phyloP scores from a whole-genome alignment of 2,329 filamentous ascomycete species.

The Nannizziopsis barbatae region DNA sequence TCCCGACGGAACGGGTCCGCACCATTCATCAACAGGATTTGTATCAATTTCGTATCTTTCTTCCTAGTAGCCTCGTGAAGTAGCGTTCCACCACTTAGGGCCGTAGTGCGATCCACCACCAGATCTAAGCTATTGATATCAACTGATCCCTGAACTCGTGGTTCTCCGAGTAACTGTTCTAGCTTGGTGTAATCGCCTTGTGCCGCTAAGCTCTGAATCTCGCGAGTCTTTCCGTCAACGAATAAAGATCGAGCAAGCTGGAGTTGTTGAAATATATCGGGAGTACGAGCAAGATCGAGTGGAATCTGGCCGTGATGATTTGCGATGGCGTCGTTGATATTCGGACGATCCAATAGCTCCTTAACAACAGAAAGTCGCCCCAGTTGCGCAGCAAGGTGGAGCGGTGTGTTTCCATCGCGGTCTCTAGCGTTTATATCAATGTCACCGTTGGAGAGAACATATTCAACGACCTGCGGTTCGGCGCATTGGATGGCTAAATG shows the following conservation, averaged over 20 bases:
- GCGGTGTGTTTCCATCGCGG: constrained; percentile 83
- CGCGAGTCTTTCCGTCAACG: constrained; percentile 71
- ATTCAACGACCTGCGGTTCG: constrained; percentile 83
- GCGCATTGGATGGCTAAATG: constrained; percentile 94
- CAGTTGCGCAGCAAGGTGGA: constrained; percentile 76
- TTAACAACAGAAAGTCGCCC: constrained; percentile 71
- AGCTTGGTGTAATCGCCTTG: constrained; percentile 64
- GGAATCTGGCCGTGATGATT: constrained; percentile 79
- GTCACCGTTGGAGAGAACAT: constrained; percentile 67
- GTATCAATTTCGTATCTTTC: constrained; percentile 75
- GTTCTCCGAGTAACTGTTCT: constrained; percentile 71
- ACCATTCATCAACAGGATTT: constrained; percentile 81
- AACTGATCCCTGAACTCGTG: constrained; percentile 70
- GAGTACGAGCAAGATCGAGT: constrained; percentile 77
- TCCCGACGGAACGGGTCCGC: constrained; percentile 93
- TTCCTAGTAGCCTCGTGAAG: constrained; percentile 87
- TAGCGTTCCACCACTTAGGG: constrained; percentile 77
- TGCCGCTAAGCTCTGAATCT: constrained; percentile 68
- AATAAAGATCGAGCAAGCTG: constrained; percentile 84
- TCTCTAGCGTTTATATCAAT: constrained; percentile 84
- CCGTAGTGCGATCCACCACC: constrained; percentile 64
- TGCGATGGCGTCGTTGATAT: constrained; percentile 75
- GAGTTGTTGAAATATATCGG: constrained; percentile 90
- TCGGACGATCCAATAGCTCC: constrained; percentile 67
- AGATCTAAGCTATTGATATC: constrained; percentile 91